Evolutionary conservation across 768 basidiomycete genomes (phyloP), one percentile per base, ranked within the genome.

Genomic region (Mycena galericulata): DNA sequence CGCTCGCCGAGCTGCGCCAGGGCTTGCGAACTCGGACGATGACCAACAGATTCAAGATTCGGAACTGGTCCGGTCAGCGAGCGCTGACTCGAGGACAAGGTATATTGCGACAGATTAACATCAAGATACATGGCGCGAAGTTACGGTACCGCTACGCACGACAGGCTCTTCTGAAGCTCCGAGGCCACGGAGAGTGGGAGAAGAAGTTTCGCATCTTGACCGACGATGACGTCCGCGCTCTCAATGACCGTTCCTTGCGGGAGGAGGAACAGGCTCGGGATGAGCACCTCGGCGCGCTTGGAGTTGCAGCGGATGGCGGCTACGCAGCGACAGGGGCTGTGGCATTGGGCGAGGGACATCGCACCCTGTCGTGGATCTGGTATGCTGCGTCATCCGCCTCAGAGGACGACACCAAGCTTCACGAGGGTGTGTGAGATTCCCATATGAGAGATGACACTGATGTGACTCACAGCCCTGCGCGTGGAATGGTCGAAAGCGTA

Each of bases 141-240:
- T n/a, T n/a, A n/a, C n/a, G n/a, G n/a, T n/a, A n/a, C n/a, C n/a
- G n/a, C n/a, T n/a, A n/a, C n/a, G n/a, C n/a, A n/a, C n/a, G n/a
- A n/a, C n/a, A n/a, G n/a, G n/a, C n/a, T n/a, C n/a, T n/a, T n/a
- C n/a, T n/a, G n/a, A n/a, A n/a, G n/a, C n/a, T n/a, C n/a, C n/a
- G n/a, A n/a, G n/a, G n/a, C n/a, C 50, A 51, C 24, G 50, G 50
- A 5, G 30, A 51, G 29, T 51, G 50, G 50, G 50, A 51, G 50
- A 51, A 51, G 29, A 8, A 9, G 50, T 22, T 32, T 4, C 5
- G 24, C 7, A 11, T 51, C 4, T 22, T 51, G 50, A 34, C 29
- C 8, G 30, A 32, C 30, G 50, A 51, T 8, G 30, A 32, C 12
- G 50, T 51, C 2, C 30, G 50, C 2, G 50, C 50, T 4, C 29